These are phyloP conservation scores for Oryza meyeriana DNA, from an alignment of 176 grass and related monocot genomes.

Conservation along the genomic window DNA sequence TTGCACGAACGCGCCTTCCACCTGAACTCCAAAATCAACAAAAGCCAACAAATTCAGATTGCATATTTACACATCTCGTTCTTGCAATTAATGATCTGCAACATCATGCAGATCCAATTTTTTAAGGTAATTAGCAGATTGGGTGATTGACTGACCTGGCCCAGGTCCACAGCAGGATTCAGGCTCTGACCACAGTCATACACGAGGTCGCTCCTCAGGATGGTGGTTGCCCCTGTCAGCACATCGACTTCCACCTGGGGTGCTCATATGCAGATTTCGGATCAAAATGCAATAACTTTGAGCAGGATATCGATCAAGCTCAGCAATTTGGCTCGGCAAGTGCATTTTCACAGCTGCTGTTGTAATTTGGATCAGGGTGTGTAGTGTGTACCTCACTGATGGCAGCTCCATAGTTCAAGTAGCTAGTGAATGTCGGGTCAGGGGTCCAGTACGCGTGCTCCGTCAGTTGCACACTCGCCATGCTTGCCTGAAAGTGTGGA, in stretches of 20 bases:
- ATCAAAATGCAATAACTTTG: neutral
- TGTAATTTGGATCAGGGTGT: neutral
- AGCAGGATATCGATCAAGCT: neutral
- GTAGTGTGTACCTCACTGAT: conserved; percentile 51
- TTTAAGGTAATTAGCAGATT: neutral
- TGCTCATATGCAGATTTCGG: conserved; percentile 6
- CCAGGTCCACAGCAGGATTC: conserved; percentile 79
- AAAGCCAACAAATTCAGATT: neutral
- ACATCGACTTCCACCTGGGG: conserved; percentile 72
- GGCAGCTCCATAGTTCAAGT: conserved; percentile 83
- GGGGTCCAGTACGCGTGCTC: conserved; percentile 59
- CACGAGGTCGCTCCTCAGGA: conserved; percentile 64
- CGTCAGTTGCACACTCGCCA: conserved; percentile 56
- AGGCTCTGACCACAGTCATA: conserved; percentile 87
- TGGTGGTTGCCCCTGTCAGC: conserved; percentile 66
- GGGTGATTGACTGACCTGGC: conserved; percentile 50
- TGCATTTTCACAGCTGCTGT: neutral
- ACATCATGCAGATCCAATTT: neutral
- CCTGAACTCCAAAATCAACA: conserved; percentile 21
- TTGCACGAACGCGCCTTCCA: conserved; percentile 72
- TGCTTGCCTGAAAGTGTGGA: conserved; percentile 40
- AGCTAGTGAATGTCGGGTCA: conserved; percentile 33
- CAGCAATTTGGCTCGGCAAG: neutral
- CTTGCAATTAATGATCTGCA: neutral
- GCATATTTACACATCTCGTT: neutral